A percentile compares a stretch with the other conserved stretches of the same genome.
Conservation (phyloP, 345 rosid genomes). For the Syzygium aromaticum region DNA sequence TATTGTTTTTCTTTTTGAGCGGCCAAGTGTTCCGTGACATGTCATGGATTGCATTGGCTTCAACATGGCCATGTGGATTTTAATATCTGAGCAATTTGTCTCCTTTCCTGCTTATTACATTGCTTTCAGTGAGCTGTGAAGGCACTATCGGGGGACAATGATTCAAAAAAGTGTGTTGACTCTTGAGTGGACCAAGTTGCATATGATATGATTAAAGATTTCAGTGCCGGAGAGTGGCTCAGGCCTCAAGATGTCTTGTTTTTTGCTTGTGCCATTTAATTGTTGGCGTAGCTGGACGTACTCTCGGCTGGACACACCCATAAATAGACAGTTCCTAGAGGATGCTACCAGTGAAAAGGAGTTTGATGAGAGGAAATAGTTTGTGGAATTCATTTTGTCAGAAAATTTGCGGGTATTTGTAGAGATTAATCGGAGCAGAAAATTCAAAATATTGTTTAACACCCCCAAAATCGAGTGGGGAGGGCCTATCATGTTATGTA, state of each 20-base stretch:
- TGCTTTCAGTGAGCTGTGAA: conserved; percentile 1
- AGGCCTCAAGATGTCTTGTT: background rate
- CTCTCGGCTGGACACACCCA: background rate
- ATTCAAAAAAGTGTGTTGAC: background rate
- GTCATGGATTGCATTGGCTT: conserved; percentile 8
- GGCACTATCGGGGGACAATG: background rate
- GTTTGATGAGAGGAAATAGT: background rate
- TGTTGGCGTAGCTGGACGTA: background rate
- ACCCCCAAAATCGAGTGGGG: background rate
- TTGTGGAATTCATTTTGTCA: background rate
- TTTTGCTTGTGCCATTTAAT: background rate
- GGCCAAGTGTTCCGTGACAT: background rate
- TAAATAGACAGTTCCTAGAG: background rate
- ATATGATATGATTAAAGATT: background rate
- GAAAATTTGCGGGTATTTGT: background rate
- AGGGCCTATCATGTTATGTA: background rate
- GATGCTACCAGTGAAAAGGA: background rate
- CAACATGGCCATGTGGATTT: conserved; percentile 10
- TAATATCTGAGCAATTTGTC: conserved; percentile 2
- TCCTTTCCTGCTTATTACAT: background rate
- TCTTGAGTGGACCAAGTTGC: background rate
- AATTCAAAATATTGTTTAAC: background rate
- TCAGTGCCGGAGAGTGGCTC: background rate
- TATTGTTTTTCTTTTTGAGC: background rate
- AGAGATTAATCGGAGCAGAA: background rate